Evolutionary conservation across 164 flowering plant genomes (phyloP).

Genomic region (Vitis riparia): DNA sequence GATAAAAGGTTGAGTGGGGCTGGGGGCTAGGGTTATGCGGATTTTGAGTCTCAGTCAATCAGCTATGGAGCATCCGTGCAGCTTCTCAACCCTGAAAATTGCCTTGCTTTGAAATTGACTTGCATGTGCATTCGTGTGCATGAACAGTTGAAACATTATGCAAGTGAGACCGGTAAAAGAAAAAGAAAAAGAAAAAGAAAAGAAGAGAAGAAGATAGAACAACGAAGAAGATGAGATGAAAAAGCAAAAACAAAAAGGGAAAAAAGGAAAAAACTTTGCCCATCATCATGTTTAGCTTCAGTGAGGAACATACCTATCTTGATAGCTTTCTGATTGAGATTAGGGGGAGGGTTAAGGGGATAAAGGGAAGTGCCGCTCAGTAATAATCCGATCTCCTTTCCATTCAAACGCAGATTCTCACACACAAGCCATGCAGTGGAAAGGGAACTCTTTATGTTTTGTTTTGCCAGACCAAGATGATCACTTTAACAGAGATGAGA

Average conservation of each 20-base stretch:
- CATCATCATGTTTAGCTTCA: neutral
- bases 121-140: constrained; percentile 8
- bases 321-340: too few relatives aligned
- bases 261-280: too few relatives aligned
- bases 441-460: too few relatives aligned
- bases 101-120: constrained; percentile 9
- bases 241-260: neutral
- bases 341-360: too few relatives aligned
- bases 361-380: too few relatives aligned
- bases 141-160: constrained; percentile 4
- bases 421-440: too few relatives aligned
- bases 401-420: too few relatives aligned
- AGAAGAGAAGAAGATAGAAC: neutral
- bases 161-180: neutral
- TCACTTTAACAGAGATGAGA: too few relatives aligned
- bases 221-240: neutral
- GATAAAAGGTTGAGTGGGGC: neutral
- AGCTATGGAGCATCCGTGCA: constrained; percentile 5
- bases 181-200: neutral
- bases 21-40: neutral
- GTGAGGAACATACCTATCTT: too few relatives aligned
- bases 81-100: constrained; percentile 18
- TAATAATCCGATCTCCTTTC: too few relatives aligned
- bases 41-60: constrained; percentile 10
- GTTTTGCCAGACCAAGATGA: too few relatives aligned